Evolutionary conservation across 345 rosid genomes (phyloP).

Genomic region (Raphanus raphanistrum): DNA sequence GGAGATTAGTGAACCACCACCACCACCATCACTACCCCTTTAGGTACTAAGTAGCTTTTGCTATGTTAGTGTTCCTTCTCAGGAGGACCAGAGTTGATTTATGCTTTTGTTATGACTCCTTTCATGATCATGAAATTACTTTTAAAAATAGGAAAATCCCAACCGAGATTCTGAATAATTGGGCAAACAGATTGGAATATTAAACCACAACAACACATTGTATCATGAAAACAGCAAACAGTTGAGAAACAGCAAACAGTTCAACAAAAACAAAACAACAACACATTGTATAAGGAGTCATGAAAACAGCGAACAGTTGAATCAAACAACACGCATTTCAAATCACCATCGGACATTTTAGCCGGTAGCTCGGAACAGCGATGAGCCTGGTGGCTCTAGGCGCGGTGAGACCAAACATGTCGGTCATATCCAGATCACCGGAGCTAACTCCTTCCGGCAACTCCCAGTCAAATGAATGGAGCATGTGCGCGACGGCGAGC

Average conservation of each 20-base stretch:
- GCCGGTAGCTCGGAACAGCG: constrained; percentile 55
- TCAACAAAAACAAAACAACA: not conserved
- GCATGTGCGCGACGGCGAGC: constrained; percentile 60
- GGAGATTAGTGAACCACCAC: constrained; percentile 33
- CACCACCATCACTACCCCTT: not conserved
- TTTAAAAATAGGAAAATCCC: not conserved
- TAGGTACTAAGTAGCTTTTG: not conserved
- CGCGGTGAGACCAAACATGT: constrained; percentile 78
- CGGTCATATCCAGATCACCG: constrained; percentile 60
- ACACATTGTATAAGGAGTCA: not conserved
- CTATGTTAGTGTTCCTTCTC: not conserved
- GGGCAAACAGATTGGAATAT: not conserved
- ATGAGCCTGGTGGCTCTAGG: constrained; percentile 62
- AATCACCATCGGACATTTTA: constrained; percentile 42
- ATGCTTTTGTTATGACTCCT: not conserved
- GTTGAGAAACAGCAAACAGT: not conserved
- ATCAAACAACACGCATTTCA: constrained; percentile 3
- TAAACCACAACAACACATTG: not conserved
- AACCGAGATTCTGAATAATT: too few species aligned
- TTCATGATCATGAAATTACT: not conserved
- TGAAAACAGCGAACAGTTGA: constrained; percentile 3
- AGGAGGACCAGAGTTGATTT: not conserved
- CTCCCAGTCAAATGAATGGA: constrained; percentile 73
- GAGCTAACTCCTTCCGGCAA: constrained; percentile 65
- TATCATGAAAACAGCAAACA: constrained; percentile 1